Evolutionary conservation across 2,329 filamentous ascomycete genomes (phyloP).

Genomic region (Elsinoe batatas): DNA sequence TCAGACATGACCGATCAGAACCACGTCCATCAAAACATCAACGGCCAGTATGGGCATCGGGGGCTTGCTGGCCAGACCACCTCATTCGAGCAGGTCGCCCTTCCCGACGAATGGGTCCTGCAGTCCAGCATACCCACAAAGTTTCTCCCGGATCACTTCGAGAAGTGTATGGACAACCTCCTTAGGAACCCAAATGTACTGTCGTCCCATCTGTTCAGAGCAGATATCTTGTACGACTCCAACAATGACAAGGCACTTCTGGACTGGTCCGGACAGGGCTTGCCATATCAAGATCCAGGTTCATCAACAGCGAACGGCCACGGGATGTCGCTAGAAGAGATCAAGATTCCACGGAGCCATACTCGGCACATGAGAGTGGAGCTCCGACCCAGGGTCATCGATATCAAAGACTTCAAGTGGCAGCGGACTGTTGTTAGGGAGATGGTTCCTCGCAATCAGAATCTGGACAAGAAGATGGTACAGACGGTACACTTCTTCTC

Average conservation of each 20-base stretch:
- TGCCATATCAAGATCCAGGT: slow-evolving; percentile 22
- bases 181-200: slow-evolving; percentile 73
- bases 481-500: slow-evolving; percentile 70
- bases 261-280: slow-evolving; percentile 16
- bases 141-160: slow-evolving; percentile 55
- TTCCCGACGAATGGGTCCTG: not conserved
- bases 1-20: too few relatives aligned
- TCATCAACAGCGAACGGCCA: slow-evolving; percentile 26
- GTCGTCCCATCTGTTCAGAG: slow-evolving; percentile 66
- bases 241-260: slow-evolving; percentile 24
- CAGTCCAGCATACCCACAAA: slow-evolving; percentile 35
- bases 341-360: slow-evolving; percentile 21
- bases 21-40: too few relatives aligned
- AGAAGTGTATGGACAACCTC: slow-evolving; percentile 60
- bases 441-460: slow-evolving; percentile 71
- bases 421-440: slow-evolving; percentile 61
- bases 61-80: too few relatives aligned
- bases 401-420: slow-evolving; percentile 31
- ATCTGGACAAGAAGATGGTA: slow-evolving; percentile 62
- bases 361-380: slow-evolving; percentile 41
- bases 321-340: not conserved
- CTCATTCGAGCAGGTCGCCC: not conserved
- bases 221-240: slow-evolving; percentile 58
- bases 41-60: too few relatives aligned
- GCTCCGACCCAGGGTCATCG: slow-evolving; percentile 21